These are phyloP conservation scores for Hypoxylon lenormandii DNA, from an alignment of 495 filamentous ascomycete genomes.

Conservation along the genomic window DNA sequence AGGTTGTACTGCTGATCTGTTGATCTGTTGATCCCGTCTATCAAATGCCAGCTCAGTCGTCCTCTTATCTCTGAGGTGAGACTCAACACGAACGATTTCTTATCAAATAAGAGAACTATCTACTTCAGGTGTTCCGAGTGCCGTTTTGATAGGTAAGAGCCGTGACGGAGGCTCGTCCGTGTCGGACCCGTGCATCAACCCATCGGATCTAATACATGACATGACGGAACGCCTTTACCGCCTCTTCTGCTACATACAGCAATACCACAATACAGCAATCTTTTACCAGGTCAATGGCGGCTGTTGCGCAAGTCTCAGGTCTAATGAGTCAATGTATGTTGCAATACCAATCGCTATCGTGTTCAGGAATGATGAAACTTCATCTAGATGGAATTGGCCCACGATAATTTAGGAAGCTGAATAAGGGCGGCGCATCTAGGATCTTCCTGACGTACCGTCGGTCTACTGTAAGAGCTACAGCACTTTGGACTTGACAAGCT, in stretches of 20 bases:
- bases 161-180: conserved; percentile 11
- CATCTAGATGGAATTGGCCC: conserved; percentile 31
- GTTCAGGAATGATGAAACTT: conserved; percentile 35
- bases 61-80: conserved; percentile 13
- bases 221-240: conserved; percentile 31
- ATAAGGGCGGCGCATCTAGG: neutral
- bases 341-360: conserved; percentile 41
- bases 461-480: neutral
- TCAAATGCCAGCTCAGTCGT: conserved; percentile 31
- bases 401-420: conserved; percentile 34
- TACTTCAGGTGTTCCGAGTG: conserved; percentile 11
- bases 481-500: no score
- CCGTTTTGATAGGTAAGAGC: conserved; percentile 24
- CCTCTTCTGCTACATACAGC: conserved; percentile 4
- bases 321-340: conserved; percentile 40
- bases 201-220: conserved; percentile 5
- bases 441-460: neutral
- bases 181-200: conserved; percentile 18
- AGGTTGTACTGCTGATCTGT: conserved; percentile 12
- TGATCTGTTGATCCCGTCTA: conserved; percentile 39
- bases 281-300: conserved; percentile 26
- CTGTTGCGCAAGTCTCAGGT: conserved; percentile 33
- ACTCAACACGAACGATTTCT: conserved; percentile 5
- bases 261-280: neutral
- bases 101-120: conserved; percentile 18